Conservation (phyloP, 2,329 filamentous ascomycete species). For the Aciculosporium take region DNA sequence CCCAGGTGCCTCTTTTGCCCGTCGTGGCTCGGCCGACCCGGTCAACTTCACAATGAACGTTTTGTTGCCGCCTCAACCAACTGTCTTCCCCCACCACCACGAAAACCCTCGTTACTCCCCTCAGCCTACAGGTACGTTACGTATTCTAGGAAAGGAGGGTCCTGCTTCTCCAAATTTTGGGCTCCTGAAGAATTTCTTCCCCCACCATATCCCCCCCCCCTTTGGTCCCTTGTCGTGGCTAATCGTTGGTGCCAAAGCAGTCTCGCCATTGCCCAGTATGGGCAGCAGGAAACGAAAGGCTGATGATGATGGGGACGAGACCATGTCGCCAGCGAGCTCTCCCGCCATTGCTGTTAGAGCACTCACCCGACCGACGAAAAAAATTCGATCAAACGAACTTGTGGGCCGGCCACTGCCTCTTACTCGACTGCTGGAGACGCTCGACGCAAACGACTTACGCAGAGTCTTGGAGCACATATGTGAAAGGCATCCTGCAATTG, state of each 20-base stretch:
- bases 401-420: conserved; percentile 40
- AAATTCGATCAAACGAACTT: conserved; percentile 49
- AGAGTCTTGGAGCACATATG: conserved; percentile 82
- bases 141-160: neutral
- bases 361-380: conserved; percentile 53
- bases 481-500: conserved; percentile 74
- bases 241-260: conserved; percentile 11
- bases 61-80: conserved; percentile 44
- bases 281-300: conserved; percentile 70
- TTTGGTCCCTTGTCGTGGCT: neutral
- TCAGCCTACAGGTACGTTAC: conserved; percentile 38
- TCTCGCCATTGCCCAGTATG: conserved; percentile 39
- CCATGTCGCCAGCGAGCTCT: conserved; percentile 71
- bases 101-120: conserved; percentile 40
- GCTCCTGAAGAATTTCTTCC: too few relatives aligned
- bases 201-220: neutral
- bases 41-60: conserved; percentile 40
- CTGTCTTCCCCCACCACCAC: conserved; percentile 45
- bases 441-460: conserved; percentile 73
- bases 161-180: neutral
- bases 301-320: conserved; percentile 69
- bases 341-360: conserved; percentile 58
- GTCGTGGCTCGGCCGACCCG: neutral
- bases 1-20: neutral
- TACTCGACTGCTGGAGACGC: conserved; percentile 77